These are phyloP conservation scores for Allomyces macrogynus DNA, from an alignment of 192 early-diverging fungal species.

Conservation along the genomic window DNA sequence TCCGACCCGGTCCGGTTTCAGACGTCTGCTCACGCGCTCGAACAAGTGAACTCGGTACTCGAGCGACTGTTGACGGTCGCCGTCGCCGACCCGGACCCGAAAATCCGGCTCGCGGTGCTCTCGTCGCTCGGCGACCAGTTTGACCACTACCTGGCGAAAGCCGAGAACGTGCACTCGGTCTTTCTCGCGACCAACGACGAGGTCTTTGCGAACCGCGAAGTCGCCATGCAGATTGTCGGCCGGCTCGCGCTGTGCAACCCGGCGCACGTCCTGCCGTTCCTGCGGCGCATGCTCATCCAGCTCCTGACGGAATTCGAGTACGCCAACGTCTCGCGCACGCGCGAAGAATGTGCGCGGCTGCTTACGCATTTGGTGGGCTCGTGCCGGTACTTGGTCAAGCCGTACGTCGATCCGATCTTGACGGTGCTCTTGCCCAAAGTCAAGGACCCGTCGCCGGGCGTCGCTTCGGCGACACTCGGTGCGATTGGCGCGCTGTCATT, in stretches of 20 bases:
- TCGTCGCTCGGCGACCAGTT: constrained; percentile 60
- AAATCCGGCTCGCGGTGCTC: constrained; percentile 56
- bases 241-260: constrained; percentile 70
- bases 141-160: constrained; percentile 73
- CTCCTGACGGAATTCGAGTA: constrained; percentile 81
- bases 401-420: constrained; percentile 76
- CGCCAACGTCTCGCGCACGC: constrained; percentile 31
- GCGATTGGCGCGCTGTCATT: constrained; percentile 62
- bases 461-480: constrained; percentile 56
- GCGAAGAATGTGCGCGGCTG: constrained; percentile 35
- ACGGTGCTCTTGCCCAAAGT: constrained; percentile 65
- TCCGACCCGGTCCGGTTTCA: constrained; percentile 65
- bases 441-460: constrained; percentile 49
- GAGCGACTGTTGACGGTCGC: constrained; percentile 73
- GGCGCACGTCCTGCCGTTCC: constrained; percentile 74
- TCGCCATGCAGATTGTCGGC: constrained; percentile 67
- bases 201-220: constrained; percentile 64
- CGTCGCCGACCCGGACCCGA: constrained; percentile 62
- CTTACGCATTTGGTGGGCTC: constrained; percentile 53
- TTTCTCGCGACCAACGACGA: constrained; percentile 85
- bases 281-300: constrained; percentile 67
- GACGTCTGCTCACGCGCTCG: constrained; percentile 48
- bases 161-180: constrained; percentile 69
- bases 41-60: constrained; percentile 69
- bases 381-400: constrained; percentile 62